phyloP scores from a whole-genome alignment of 106 monocot genomes.

The Dendrobium huoshanense region DNA sequence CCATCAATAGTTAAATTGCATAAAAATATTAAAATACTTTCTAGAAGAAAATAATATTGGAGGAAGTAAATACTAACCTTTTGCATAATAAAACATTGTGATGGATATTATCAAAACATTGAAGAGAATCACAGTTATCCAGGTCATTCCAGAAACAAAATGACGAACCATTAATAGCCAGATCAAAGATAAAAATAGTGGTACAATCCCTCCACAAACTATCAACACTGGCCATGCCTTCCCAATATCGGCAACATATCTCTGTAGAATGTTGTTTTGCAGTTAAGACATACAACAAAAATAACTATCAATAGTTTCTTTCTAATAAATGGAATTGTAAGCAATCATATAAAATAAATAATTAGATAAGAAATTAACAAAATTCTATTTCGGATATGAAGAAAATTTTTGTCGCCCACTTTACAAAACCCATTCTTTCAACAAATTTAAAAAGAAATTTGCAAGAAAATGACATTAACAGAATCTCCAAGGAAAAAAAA shows the following conservation, averaged over 20 bases:
- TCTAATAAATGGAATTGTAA: neutral
- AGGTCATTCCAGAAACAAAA: slow-evolving; percentile 94
- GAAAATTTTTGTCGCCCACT: neutral
- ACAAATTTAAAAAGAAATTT: neutral
- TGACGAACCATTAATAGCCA: slow-evolving; percentile 93
- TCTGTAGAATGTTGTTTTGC: slow-evolving; percentile 46
- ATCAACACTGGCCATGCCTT: slow-evolving; percentile 98
- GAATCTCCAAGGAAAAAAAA: neutral
- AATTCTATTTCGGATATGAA: neutral
- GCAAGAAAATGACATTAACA: neutral
- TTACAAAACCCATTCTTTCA: neutral
- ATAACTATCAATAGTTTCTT: neutral
- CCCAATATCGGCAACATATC: slow-evolving; percentile 95
- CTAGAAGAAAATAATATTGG: neutral
- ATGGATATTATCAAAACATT: slow-evolving; percentile 79
- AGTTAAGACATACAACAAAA: neutral
- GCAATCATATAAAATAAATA: neutral
- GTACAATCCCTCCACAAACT: slow-evolving; percentile 90
- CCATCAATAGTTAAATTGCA: neutral
- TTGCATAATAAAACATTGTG: slow-evolving; percentile 88
- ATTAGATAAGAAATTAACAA: neutral
- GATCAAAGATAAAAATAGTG: slow-evolving; percentile 83
- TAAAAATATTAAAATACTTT: neutral
- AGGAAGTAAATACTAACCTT: slow-evolving; percentile 45
- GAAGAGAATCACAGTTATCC: slow-evolving; percentile 92